phyloP scores from a whole-genome alignment of 129 eudicot genomes.

The Flaveria linearis region DNA sequence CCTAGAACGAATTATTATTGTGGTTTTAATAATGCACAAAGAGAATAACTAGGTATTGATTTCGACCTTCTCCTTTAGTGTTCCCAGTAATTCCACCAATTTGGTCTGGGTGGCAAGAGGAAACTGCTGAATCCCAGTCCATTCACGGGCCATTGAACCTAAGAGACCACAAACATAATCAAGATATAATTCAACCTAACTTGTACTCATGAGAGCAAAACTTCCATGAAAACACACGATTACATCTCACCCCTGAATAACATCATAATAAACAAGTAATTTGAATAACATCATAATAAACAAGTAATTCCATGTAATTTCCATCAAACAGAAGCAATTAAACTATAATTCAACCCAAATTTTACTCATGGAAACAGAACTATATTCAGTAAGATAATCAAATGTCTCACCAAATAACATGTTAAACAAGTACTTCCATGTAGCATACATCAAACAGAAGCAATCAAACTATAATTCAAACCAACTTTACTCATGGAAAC shows the following conservation, averaged over 20 bases:
- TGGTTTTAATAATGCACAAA: neutral
- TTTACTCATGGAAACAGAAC: neutral
- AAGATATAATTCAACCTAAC: constrained; percentile 15
- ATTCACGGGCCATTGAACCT: constrained; percentile 78
- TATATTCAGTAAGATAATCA: neutral
- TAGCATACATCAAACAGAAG: neutral
- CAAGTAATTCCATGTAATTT: neutral
- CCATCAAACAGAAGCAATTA: neutral
- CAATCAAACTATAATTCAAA: neutral
- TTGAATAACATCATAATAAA: neutral
- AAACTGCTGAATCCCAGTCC: constrained; percentile 89
- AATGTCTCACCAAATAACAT: neutral
- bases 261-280: neutral
- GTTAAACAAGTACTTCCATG: neutral
- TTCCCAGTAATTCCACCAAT: constrained; percentile 60
- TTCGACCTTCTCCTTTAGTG: constrained; percentile 71
- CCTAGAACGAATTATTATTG: neutral
- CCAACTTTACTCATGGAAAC: neutral
- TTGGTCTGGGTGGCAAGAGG: constrained; percentile 83
- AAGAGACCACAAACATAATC: neutral
- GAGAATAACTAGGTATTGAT: neutral
- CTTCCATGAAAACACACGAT: neutral
- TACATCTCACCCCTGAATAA: neutral
- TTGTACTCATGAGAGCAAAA: neutral
- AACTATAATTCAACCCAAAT: neutral